Base-by-base conservation (phyloP, 495 filamentous ascomycete species). In the Halenospora varia region DNA sequence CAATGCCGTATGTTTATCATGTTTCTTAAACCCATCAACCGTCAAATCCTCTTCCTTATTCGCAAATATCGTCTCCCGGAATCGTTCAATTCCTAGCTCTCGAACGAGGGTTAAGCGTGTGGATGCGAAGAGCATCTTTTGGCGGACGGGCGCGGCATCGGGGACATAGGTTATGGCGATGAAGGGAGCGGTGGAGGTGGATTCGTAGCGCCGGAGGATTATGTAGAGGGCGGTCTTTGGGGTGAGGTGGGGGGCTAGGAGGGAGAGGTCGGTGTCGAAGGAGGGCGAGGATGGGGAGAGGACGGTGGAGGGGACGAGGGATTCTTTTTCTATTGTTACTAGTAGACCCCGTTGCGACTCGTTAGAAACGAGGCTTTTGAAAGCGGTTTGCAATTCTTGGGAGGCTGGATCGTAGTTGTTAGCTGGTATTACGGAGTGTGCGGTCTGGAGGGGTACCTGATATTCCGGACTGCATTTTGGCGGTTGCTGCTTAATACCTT, bases 121-220 rank as follows among this genome's bases (percentile, higher is more conserved):
- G 41, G 88, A 83, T 29, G 94, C 93, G 71, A 97, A 96, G 50
- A 98, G 82, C 79, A 92, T 97, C 80, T 98, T 98, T 62, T 93
- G 87, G 41, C 94, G 87, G 40, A 98, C 94, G 17, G 88, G 88
- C 3, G 94, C 93, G 53, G 87, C 72, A 67, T 91, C 89, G 2
- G 94, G 94, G 45, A 98, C 89, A 68, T 96, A 97, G 25, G 94
- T 92, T 45, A 97, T 74, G 46, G 88, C 88, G 51, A 91, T 71
- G 59, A 94, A 84, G 54, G 77, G 76, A 19, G 74, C 68, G 10
- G 64, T 35, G 2, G 76, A 76, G 9, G 70, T 63, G 51, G 70
- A 62, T 40, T 78, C 68, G 56, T 85, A 79, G 25, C 85, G 83
- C 3, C 92, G 88, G 41, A 96, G 84, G 56, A 98, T 79, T 56